Conservation (phyloP, 2,329 filamentous ascomycete species). For the Fusarium sp. region DNA sequence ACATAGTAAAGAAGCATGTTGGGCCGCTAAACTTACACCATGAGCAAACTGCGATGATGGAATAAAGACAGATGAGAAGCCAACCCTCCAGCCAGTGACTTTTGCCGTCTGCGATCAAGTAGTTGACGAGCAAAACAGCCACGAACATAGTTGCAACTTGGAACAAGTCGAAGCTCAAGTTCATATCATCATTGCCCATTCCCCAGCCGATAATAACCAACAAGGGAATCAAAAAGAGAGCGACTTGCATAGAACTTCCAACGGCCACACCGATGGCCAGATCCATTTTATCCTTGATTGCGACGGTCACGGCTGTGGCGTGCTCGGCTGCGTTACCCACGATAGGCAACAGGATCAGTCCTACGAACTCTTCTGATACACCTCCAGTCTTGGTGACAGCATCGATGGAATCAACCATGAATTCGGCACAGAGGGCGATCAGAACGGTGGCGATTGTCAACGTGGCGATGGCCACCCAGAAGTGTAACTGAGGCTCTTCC, state of each 20-base stretch:
- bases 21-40: slow-evolving; percentile 60
- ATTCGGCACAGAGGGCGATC: slow-evolving; percentile 84
- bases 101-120: slow-evolving; percentile 83
- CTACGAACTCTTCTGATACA: slow-evolving; percentile 78
- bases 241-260: slow-evolving; percentile 82
- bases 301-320: slow-evolving; percentile 81
- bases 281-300: slow-evolving; percentile 87
- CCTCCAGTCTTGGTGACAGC: slow-evolving; percentile 67
- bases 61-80: slow-evolving; percentile 78
- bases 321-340: slow-evolving; percentile 87
- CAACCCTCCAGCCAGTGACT: slow-evolving; percentile 85
- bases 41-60: slow-evolving; percentile 78
- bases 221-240: slow-evolving; percentile 79
- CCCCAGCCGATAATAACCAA: slow-evolving; percentile 83
- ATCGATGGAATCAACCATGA: slow-evolving; percentile 78
- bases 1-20: neutral
- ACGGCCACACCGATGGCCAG: slow-evolving; percentile 83
- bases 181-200: slow-evolving; percentile 77
- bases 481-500: slow-evolving; percentile 78
- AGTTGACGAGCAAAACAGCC: slow-evolving; percentile 85
- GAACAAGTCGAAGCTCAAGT: slow-evolving; percentile 86
- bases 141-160: slow-evolving; percentile 88
- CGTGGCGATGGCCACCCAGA: slow-evolving; percentile 76
- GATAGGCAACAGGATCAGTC: slow-evolving; percentile 81
- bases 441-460: slow-evolving; percentile 78